Evolutionary conservation across 441 rosid genomes (phyloP).

Genomic region (Croton laevigatus): DNA sequence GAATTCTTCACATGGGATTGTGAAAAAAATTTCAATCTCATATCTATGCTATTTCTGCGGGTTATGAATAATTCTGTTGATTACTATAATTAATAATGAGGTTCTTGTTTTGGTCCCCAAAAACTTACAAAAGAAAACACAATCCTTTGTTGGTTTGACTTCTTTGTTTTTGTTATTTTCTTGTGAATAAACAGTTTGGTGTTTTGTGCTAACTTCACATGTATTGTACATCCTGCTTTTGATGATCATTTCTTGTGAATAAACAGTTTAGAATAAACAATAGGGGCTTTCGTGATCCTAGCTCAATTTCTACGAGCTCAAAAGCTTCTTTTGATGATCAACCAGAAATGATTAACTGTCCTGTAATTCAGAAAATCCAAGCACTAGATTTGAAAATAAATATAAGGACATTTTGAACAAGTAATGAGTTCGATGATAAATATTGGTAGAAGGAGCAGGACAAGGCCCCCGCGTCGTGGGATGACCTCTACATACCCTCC

Average conservation of each 20-base stretch:
- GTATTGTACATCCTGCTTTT: neutral
- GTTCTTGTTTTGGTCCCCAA: constrained; percentile 1
- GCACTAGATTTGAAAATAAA: neutral
- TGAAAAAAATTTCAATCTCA: no score
- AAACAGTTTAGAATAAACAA: neutral
- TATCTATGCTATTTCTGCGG: no score
- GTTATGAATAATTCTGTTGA: neutral
- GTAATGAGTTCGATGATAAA: neutral
- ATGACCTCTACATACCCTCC: no score
- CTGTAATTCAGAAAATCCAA: neutral
- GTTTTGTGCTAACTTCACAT: neutral
- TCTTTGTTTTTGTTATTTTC: constrained; percentile 9
- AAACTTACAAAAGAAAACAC: neutral
- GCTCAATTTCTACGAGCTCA: constrained; percentile 4
- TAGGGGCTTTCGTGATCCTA: neutral
- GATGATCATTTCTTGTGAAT: no score
- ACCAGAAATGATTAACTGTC: neutral
- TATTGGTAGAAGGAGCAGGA: neutral
- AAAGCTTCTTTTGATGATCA: neutral
- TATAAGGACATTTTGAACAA: neutral
- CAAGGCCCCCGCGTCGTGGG: neutral
- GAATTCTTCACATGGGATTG: no score
- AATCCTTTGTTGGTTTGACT: constrained; percentile 9
- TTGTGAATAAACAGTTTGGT: neutral
- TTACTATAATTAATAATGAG: no score